Evolutionary conservation across 768 basidiomycete species (phyloP).

Genomic region (Pholiota microspora): DNA sequence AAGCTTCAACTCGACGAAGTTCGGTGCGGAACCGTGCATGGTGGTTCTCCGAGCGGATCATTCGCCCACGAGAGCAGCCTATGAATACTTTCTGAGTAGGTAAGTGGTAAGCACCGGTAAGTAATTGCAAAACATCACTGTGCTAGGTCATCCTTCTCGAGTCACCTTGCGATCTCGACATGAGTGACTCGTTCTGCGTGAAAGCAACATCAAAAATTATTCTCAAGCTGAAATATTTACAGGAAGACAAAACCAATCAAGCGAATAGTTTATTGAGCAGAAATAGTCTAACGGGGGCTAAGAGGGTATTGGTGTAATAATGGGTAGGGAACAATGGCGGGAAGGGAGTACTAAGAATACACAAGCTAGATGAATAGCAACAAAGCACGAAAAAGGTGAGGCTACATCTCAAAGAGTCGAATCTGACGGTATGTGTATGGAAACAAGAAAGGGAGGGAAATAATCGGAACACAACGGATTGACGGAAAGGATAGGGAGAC

Average conservation of each 20-base stretch:
- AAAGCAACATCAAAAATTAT: too few relatives aligned
- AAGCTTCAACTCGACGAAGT: not conserved
- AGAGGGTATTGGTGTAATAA: conserved; percentile 9
- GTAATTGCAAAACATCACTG: too few relatives aligned
- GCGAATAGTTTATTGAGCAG: conserved; percentile 11
- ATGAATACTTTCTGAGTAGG: too few relatives aligned
- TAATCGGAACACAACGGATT: not conserved
- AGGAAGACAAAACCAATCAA: too few relatives aligned
- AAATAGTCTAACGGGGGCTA: conserved; percentile 12
- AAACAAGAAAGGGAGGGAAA: conserved; percentile 9
- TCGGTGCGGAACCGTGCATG: not conserved
- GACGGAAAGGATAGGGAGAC: not conserved
- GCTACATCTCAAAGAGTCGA: conserved; percentile 15
- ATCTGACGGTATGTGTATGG: not conserved
- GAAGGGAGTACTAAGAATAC: conserved; percentile 17
- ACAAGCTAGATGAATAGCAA: conserved; percentile 15
- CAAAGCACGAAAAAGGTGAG: conserved; percentile 7
- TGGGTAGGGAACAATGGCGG: conserved; percentile 7
- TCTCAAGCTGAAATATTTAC: too few relatives aligned
- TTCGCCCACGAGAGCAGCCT: too few relatives aligned
- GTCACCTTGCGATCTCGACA: too few relatives aligned
- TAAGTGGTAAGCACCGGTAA: too few relatives aligned
- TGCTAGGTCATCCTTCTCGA: too few relatives aligned
- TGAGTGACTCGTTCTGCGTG: too few relatives aligned
- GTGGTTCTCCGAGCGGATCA: not conserved